A percentile compares a stretch with the other conserved stretches of the same genome.
phyloP scores from a whole-genome alignment of 768 basidiomycete species.

The Dacryopinax primogenitus region DNA sequence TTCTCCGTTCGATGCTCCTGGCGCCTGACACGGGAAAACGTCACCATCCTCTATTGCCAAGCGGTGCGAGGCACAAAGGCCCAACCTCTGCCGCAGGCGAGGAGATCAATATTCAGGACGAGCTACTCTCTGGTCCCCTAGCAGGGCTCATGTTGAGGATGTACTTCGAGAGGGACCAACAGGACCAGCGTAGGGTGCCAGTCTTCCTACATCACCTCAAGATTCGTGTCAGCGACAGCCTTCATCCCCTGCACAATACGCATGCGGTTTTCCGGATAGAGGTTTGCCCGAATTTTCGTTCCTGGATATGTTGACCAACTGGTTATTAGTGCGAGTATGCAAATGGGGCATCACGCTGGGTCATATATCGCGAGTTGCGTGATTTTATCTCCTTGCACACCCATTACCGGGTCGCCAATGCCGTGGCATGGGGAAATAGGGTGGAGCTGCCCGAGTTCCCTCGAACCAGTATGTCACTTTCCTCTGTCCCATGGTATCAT shows the following conservation, averaged over 20 bases:
- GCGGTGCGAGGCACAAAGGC: not conserved
- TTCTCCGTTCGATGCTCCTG: not conserved
- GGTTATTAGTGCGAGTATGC: slow-evolving; percentile 72
- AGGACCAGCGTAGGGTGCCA: slow-evolving; percentile 66
- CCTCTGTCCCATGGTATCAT: not conserved
- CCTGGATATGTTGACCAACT: not conserved
- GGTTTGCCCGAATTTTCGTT: slow-evolving; percentile 15
- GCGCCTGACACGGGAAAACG: not conserved
- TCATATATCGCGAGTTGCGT: slow-evolving; percentile 82
- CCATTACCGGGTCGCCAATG: slow-evolving; percentile 78
- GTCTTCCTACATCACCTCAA: slow-evolving; percentile 65
- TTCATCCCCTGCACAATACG: slow-evolving; percentile 62
- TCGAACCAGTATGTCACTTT: slow-evolving; percentile 34
- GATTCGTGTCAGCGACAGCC: slow-evolving; percentile 72
- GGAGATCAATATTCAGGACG: slow-evolving; percentile 58
- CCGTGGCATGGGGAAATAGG: slow-evolving; percentile 56
- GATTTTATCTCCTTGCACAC: slow-evolving; percentile 85
- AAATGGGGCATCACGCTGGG: slow-evolving; percentile 85
- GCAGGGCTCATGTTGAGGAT: slow-evolving; percentile 65
- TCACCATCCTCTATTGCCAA: not conserved
- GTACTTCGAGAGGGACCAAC: slow-evolving; percentile 81
- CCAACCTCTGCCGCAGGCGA: not conserved
- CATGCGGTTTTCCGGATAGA: slow-evolving; percentile 83
- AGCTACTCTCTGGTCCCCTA: slow-evolving; percentile 67
- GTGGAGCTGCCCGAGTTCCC: slow-evolving; percentile 83